Base-by-base conservation (phyloP, 1,284 basidiomycete species). In the Cryptococcus sp. region DNA sequence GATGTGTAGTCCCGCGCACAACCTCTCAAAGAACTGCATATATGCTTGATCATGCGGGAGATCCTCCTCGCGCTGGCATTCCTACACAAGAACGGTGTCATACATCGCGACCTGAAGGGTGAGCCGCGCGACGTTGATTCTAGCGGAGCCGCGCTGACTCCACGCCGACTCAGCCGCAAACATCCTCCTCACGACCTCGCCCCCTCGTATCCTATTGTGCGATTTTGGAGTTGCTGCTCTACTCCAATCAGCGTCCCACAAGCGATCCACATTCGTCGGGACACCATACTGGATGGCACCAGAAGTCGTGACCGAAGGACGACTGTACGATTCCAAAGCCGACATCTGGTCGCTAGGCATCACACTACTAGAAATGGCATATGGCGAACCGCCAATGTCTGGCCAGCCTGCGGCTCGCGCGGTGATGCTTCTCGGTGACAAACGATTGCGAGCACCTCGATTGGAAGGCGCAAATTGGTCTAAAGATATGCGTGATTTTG, bases 281-380 rank as follows among this genome's bases (percentile, higher is more conserved):
- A 98, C 95, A 0, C 94, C 93, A 0, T 92, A 95, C 75, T 98
- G 94, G 94, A 98, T 98, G 95, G 94, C 94, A 0, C 94, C 94
- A 0, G 95, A 98, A 78, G 93, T 98, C 5, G 90, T 95, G 17
- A 89, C 92, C 61, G 86, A 88, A 42, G 86, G 89, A 3, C 86
- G 90, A 38, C 83, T 88, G 47, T 99, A 99, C 78, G 94, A 99
- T 71, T 89, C 90, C 52, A 95, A 94, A 76, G 95, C 94, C 4
- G 95, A 98, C 71, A 92, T 98, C 47, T 98, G 94, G 94, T 93
- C 91, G 70, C 80, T 98, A 57, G 94, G 94, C 6, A 95, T 98
- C 73, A 90, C 93, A 75, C 83, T 95, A 20, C 93, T 91, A 70
- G 94, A 98, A 77, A 95, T 97, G 88, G 86, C 88, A 59, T 81